Conservation (phyloP, 192 early-diverging fungal species). For the Jimgerdemannia lactiflua region DNA sequence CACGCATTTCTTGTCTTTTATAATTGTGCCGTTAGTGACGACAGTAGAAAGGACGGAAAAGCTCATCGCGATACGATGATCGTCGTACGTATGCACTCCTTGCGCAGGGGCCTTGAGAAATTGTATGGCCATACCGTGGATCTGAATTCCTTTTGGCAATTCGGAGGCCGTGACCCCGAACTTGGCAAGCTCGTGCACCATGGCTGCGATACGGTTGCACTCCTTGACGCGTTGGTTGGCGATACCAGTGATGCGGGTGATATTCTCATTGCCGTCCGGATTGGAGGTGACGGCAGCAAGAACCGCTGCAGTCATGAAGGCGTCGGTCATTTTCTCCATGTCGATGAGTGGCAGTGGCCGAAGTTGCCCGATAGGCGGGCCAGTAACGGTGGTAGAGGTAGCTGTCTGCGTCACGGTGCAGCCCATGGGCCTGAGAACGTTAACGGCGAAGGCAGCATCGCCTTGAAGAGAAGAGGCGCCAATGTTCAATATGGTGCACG, state of each 20-base stretch:
- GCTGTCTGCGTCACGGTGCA: conserved; percentile 88
- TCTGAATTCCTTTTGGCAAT: conserved; percentile 87
- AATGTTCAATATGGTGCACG: conserved; percentile 89
- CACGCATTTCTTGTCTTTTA: conserved; percentile 95
- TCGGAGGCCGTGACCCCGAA: conserved; percentile 86
- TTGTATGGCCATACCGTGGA: conserved; percentile 60
- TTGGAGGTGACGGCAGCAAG: conserved; percentile 82
- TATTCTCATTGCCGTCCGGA: conserved; percentile 42
- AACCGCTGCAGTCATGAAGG: conserved; percentile 93
- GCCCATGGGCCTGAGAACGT: conserved; percentile 91
- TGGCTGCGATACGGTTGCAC: conserved; percentile 95
- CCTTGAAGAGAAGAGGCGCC: conserved; percentile 92
- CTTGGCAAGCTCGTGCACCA: conserved; percentile 88
- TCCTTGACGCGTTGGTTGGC: conserved; percentile 99
- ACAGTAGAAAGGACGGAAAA: conserved; percentile 83
- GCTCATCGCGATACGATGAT: conserved; percentile 98
- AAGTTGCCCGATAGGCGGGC: conserved; percentile 72
- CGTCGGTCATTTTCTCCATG: conserved; percentile 99
- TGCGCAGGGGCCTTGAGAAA: conserved; percentile 49
- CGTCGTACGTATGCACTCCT: conserved; percentile 93
- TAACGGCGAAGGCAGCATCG: conserved; percentile 86
- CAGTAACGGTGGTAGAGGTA: conserved; percentile 85
- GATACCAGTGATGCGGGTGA: conserved; percentile 90
- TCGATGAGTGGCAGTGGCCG: conserved; percentile 75
- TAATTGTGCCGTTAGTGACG: conserved; percentile 66